Base-by-base conservation (phyloP, 2,329 filamentous ascomycete genomes). In the Penicillium sp. region DNA sequence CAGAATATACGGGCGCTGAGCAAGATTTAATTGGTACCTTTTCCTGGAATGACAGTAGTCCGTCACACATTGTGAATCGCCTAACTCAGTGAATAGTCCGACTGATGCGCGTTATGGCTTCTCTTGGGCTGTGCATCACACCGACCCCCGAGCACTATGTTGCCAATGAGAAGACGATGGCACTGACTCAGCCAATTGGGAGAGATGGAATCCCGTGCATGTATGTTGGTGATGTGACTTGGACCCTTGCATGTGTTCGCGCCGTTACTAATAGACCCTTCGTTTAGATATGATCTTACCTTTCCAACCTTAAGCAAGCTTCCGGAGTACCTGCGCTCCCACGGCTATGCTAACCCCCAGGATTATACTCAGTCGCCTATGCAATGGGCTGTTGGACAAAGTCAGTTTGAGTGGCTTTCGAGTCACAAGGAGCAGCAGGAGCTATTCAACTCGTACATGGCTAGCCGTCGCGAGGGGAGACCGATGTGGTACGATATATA, bases 361-460 rank as follows among this genome's bases (percentile, higher is more conserved):
- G 70, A 72, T 32, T 71, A 71, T 51, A 42, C 63, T 2, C 51
- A 26, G 6, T 70, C 65, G 0, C 71, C 67, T 4, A 72, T 72
- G 69, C 59, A 66, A 39, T 72, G 67, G 66, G 65, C 67, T 0
- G 69, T 72, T 4, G 69, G 70, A 1, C 61, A 69, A 26, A 70
- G 68, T 39, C 69, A 72, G 26, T 72, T 72, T 40, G 70, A 72
- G 39, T 72, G 69, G 69, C 58, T 72, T 13, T 67, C 63, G 1
- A 60, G 56, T 14, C 55, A 66, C 29, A 53, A 61, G 26, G 53
- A 64, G 11, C 66, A 71, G 11, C 69, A 71, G 42, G 46, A 53
- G 6, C 54, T 66, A 1, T 72, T 72, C 57, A 71, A 72, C 57
- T 69, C 66, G 18, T 72, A 72, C 56, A 72, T 72, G 70, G 58